phyloP scores from a whole-genome alignment of 192 early-diverging fungal species.

The Coemansia sp. region DNA sequence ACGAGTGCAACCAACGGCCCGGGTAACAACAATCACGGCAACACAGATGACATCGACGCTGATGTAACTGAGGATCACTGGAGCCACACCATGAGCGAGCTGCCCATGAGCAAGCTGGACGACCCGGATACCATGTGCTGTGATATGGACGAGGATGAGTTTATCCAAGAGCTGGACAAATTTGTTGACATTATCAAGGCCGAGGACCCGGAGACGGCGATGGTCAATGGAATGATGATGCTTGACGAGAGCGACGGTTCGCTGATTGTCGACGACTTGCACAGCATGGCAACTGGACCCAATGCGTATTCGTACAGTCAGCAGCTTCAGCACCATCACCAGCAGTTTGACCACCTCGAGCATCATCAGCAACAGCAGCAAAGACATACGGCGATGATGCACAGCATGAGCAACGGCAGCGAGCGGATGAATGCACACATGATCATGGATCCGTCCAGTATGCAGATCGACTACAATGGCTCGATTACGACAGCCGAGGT shows the following conservation, averaged over 20 bases:
- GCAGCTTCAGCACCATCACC: constrained; percentile 27
- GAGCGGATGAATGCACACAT: constrained; percentile 30
- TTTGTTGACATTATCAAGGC: constrained; percentile 55
- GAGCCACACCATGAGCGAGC: constrained; percentile 14
- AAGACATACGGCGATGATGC: constrained; percentile 36
- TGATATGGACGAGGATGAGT: constrained; percentile 57
- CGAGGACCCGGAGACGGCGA: constrained; percentile 47
- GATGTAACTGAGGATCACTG: constrained; percentile 15
- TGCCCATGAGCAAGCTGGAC: constrained; percentile 54
- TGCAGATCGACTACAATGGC: constrained; percentile 39
- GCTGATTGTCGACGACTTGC: constrained; percentile 35
- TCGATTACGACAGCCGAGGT: constrained; percentile 25
- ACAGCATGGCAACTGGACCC: constrained; percentile 16
- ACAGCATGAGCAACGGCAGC: constrained; percentile 30
- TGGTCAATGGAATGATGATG: constrained; percentile 50
- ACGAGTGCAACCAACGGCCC: neutral
- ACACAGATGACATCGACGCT: neutral
- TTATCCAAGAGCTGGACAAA: constrained; percentile 59
- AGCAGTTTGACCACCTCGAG: constrained; percentile 20
- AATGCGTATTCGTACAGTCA: constrained; percentile 34
- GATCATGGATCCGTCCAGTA: constrained; percentile 46
- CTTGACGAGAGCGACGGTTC: constrained; percentile 52
- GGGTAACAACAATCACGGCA: neutral
- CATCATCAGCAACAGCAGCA: constrained; percentile 22
- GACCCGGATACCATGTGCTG: constrained; percentile 45